Conservation (phyloP, 257 asterid genomes). For the Catharanthus roseus region DNA sequence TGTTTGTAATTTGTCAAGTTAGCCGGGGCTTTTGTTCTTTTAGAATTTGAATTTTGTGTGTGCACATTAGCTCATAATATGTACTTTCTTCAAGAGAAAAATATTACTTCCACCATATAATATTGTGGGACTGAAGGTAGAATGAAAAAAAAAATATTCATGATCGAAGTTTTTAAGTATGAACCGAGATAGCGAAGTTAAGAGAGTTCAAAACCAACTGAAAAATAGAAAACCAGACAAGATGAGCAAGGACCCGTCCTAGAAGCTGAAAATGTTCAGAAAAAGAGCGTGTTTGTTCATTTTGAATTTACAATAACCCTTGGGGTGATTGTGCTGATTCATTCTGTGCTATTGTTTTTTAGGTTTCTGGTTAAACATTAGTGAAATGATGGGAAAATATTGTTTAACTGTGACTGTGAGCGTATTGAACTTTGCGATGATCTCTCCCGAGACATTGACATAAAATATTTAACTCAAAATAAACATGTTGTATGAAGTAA, state of each 20-base stretch:
- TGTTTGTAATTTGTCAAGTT: background rate
- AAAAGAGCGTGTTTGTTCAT: background rate
- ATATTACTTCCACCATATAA: background rate
- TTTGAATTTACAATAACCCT: background rate
- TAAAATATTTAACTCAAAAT: background rate
- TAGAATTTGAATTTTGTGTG: background rate
- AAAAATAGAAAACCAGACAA: background rate
- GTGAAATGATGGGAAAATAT: background rate
- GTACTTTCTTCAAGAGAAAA: background rate
- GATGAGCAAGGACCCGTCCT: background rate
- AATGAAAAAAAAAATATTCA: background rate
- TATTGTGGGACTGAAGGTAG: background rate
- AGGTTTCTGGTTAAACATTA: background rate
- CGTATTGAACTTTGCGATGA: background rate
- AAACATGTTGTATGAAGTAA: background rate
- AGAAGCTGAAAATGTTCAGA: background rate
- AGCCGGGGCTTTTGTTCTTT: background rate
- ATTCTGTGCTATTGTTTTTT: background rate
- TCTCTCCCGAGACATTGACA: background rate
- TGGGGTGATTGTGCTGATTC: background rate
- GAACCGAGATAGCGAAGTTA: background rate
- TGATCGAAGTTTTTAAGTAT: background rate
- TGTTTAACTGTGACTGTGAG: background rate
- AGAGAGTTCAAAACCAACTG: background rate
- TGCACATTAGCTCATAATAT: background rate